Conservation (phyloP, 331 rosid species). For the Phaseolus coccineus region DNA sequence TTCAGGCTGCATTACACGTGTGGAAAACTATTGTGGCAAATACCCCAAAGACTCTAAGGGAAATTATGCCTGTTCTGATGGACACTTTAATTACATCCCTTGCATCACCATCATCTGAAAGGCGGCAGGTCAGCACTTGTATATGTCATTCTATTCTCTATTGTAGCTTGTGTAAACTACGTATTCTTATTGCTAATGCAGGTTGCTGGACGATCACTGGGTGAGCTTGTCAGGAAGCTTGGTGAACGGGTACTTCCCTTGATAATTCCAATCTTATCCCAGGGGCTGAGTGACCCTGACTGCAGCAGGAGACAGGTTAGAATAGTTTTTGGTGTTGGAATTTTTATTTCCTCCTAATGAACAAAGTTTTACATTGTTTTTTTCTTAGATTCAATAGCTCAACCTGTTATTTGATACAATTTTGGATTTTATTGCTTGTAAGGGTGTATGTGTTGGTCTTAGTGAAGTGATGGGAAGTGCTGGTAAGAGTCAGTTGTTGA, state of each 20-base stretch:
- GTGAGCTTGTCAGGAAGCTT: conserved; percentile 99
- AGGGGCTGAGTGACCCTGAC: conserved; percentile 74
- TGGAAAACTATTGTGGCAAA: conserved; percentile 99
- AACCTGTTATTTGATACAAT: conserved; percentile 41
- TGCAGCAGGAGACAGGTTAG: conserved; percentile 91
- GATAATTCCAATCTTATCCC: conserved; percentile 95
- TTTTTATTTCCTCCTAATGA: background rate
- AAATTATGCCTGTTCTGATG: conserved; percentile 97
- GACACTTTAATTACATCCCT: conserved; percentile 94
- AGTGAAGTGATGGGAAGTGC: conserved; percentile 99
- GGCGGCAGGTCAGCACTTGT: conserved; percentile 79
- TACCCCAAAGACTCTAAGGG: conserved; percentile 94
- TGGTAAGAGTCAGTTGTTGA: conserved; percentile 88
- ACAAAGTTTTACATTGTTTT: background rate
- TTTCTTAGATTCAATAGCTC: background rate
- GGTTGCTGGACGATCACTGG: conserved; percentile 98
- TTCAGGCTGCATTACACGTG: conserved; percentile 96
- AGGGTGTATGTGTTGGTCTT: conserved; percentile 98
- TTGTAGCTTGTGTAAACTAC: conserved; percentile 15
- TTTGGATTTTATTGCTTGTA: conserved; percentile 30
- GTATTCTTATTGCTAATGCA: conserved; percentile 40
- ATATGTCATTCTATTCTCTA: conserved; percentile 22
- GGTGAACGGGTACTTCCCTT: conserved; percentile 96
- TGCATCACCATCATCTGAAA: conserved; percentile 92
- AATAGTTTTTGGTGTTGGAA: conserved; percentile 23